phyloP scores from a whole-genome alignment of 768 basidiomycete genomes.

The Polyporus arcularius region DNA sequence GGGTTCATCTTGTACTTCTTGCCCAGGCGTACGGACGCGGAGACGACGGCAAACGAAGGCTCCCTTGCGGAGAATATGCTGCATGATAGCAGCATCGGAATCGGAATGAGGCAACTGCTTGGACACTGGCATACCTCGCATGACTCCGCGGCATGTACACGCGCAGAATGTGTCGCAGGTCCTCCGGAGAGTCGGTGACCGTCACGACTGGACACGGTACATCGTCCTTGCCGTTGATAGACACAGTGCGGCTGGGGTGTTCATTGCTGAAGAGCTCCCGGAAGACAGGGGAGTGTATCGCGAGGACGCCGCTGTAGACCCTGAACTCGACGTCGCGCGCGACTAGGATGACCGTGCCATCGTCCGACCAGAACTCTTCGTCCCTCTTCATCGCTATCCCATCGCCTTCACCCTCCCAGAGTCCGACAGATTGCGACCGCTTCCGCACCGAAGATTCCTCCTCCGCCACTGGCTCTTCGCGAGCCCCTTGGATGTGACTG shows the following conservation, averaged over 20 bases:
- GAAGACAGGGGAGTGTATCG: slow-evolving; percentile 28
- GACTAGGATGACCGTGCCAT: slow-evolving; percentile 30
- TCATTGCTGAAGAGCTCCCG: slow-evolving; percentile 9
- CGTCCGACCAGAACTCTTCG: slow-evolving; percentile 29
- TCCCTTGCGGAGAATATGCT: neutral
- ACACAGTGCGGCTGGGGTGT: neutral
- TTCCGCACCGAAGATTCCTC: too few relatives aligned
- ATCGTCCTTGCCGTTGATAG: neutral
- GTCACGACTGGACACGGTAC: neutral
- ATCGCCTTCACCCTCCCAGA: too few relatives aligned
- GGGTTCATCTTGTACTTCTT: neutral
- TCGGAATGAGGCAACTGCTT: too few relatives aligned
- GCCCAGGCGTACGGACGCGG: neutral
- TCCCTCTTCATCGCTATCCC: neutral
- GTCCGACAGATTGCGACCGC: too few relatives aligned
- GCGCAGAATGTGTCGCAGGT: neutral
- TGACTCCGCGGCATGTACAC: neutral
- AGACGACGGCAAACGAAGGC: neutral
- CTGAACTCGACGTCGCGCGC: slow-evolving; percentile 26
- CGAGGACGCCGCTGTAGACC: slow-evolving; percentile 27
- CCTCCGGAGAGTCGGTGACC: neutral
- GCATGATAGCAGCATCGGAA: neutral
- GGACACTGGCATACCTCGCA: neutral
- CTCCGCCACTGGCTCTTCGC: too few relatives aligned
- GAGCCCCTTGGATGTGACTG: too few relatives aligned